Percentiles rank a stretch among this genome's conserved stretches.
Conservation (phyloP, 805 yeast species). For the Candida maltosa region DNA sequence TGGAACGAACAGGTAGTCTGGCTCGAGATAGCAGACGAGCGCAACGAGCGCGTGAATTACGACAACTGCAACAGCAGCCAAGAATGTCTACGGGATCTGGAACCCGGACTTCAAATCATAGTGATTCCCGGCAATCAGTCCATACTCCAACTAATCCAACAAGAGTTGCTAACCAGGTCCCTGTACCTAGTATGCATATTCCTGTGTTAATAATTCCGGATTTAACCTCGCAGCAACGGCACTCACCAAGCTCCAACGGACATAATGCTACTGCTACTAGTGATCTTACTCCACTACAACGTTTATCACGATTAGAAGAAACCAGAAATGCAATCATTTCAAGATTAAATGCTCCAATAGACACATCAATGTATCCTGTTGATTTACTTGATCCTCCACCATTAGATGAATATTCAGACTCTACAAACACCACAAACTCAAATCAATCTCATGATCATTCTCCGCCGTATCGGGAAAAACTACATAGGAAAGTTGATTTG, state of each 20-base stretch:
- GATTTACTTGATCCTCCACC: slow-evolving; percentile 6
- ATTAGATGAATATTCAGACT: slow-evolving; percentile 7
- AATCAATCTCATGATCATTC: slow-evolving; percentile 7
- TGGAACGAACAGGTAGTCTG: slow-evolving; percentile 5
- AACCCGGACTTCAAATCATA: too few species aligned
- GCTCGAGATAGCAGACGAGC: slow-evolving; percentile 4
- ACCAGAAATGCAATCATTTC: slow-evolving; percentile 5
- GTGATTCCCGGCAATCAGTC: too few species aligned
- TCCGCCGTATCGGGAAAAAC: slow-evolving; percentile 22
- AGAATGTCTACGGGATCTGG: too few species aligned
- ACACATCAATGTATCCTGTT: background rate
- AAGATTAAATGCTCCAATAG: slow-evolving; percentile 5
- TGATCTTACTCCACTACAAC: background rate
- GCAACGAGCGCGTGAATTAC: background rate
- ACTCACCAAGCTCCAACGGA: background rate
- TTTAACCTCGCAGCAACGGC: background rate
- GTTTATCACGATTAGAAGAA: background rate
- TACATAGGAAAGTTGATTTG: slow-evolving; percentile 22
- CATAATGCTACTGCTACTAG: background rate
- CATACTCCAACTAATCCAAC: too few species aligned
- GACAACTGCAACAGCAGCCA: background rate
- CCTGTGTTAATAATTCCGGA: too few species aligned
- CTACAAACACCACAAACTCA: too few species aligned
- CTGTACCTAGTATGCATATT: too few species aligned
- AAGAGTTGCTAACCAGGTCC: too few species aligned